phyloP scores from a whole-genome alignment of 2,329 filamentous ascomycete species.

The Epichloe festucae region DNA sequence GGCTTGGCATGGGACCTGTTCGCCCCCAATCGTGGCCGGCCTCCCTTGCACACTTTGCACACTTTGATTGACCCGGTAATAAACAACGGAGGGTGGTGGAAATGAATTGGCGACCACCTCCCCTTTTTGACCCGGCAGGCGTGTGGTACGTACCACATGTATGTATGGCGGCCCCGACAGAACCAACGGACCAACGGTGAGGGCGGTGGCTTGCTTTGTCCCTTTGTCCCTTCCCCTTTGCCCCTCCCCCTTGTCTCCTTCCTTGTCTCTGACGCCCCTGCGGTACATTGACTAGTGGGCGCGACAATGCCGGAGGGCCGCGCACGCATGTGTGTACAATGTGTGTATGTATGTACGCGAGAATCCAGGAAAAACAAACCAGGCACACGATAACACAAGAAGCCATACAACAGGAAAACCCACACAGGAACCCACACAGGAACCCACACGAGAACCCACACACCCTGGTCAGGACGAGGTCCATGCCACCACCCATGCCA shows the following conservation, averaged over 20 bases:
- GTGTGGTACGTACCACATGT: no score
- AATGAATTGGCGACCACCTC: conserved; percentile 10
- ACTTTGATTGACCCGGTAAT: not conserved
- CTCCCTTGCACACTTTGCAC: not conserved
- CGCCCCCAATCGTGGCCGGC: not conserved
- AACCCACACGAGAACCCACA: not conserved
- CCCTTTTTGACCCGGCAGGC: conserved; percentile 4
- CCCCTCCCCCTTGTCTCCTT: not conserved
- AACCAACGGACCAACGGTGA: conserved; percentile 15
- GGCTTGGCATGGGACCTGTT: not conserved
- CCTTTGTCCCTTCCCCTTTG: not conserved
- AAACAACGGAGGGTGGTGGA: conserved; percentile 4
- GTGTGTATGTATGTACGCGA: not conserved
- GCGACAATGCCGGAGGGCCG: not conserved
- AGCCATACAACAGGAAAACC: not conserved
- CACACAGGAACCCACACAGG: not conserved
- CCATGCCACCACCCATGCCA: not conserved
- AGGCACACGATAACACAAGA: not conserved
- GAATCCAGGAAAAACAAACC: not conserved
- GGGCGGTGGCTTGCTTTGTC: conserved; percentile 10
- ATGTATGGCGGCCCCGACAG: not conserved
- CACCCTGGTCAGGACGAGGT: not conserved
- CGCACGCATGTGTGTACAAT: conserved; percentile 3
- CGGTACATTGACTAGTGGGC: conserved; percentile 6
- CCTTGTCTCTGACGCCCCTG: conserved; percentile 3